Base-by-base conservation (phyloP, 78 protist genomes). In the Polysphondylium violaceum region DNA sequence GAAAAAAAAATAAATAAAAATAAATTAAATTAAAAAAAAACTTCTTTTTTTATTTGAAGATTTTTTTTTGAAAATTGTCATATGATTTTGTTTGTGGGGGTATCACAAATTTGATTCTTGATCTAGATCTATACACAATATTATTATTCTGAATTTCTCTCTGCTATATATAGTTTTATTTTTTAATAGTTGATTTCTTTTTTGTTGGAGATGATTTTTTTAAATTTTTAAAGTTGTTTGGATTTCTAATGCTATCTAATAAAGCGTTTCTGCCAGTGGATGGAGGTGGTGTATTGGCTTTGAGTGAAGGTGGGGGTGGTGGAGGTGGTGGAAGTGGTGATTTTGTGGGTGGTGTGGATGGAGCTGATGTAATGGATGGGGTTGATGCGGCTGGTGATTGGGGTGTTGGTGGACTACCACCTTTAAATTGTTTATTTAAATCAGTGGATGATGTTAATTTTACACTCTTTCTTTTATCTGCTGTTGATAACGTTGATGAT, bases 221-320 rank as follows among this genome's bases (percentile, higher is more conserved):
- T 33, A 81, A 58, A 36, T 65, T 81, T 47, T 81, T 81, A 56
- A 69, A 9, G 38, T 81, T 81, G 17, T 81, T 63, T 33, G 89
- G 77, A 55, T 81, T 81, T 51, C 77, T 64, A 55, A 81, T 81
- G 41, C 76, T 64, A 14, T 81, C 89, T 14, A 81, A 81, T 9
- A 81, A 27, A 38, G 53, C 59, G 29, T 69, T 69, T 69, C 89
- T 81, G 68, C 71, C 44, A 1, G 53, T 51, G 51, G 40, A 33
- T 55, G 35, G 25, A 12, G 89, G 47, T 14, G 68, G 79, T 36
- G 27, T 21, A 38, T 21, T 40, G 3, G 2, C 41, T 68, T 5
- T 12, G 7, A 23, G 11, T 41, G 47, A 23, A 29, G 90, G 40
- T 2, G 78, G 40, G 19, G 79, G 72, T 71, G 91, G 91, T n/a